Conservation (phyloP, 1,284 basidiomycete species). For the Tranzscheliella williamsii region DNA sequence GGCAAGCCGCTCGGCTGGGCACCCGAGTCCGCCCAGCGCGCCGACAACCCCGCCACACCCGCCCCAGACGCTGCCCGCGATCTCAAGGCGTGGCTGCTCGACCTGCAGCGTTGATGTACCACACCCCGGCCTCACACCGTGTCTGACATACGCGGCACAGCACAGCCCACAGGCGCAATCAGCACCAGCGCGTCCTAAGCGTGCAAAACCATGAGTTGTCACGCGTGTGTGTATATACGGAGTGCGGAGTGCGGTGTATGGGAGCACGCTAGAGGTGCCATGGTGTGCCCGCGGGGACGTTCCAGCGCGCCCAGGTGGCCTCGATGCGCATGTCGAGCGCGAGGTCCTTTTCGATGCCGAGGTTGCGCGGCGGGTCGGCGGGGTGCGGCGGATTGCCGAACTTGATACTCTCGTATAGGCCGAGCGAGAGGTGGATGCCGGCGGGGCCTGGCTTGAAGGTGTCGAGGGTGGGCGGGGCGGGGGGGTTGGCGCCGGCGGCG, state of each 20-base stretch:
- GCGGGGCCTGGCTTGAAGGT: constrained; percentile 10
- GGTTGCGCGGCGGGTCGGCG: constrained; percentile 2
- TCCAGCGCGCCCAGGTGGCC: constrained; percentile 8
- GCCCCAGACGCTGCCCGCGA: constrained; percentile 7
- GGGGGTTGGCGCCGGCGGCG: neutral
- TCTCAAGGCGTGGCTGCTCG: constrained; percentile 29
- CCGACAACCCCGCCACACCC: constrained; percentile 1
- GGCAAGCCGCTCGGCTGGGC: constrained; percentile 30
- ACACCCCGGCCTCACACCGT: too few species aligned
- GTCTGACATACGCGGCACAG: too few species aligned
- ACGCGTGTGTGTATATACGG: neutral
- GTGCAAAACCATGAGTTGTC: neutral
- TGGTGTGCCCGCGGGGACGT: constrained; percentile 24
- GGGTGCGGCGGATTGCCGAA: constrained; percentile 20
- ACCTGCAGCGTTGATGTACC: constrained; percentile 11
- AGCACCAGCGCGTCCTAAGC: too few species aligned
- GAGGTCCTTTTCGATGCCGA: constrained; percentile 17
- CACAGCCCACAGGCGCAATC: too few species aligned
- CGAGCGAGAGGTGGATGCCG: constrained; percentile 25
- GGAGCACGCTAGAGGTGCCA: constrained; percentile 13
- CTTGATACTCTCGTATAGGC: constrained; percentile 29
- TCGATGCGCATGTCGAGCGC: constrained; percentile 24
- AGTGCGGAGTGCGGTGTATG: neutral
- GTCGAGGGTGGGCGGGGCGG: neutral
- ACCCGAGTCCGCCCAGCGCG: constrained; percentile 4